Conservation (phyloP, 2,329 filamentous ascomycete genomes). For the Trichoderma aggressivum region DNA sequence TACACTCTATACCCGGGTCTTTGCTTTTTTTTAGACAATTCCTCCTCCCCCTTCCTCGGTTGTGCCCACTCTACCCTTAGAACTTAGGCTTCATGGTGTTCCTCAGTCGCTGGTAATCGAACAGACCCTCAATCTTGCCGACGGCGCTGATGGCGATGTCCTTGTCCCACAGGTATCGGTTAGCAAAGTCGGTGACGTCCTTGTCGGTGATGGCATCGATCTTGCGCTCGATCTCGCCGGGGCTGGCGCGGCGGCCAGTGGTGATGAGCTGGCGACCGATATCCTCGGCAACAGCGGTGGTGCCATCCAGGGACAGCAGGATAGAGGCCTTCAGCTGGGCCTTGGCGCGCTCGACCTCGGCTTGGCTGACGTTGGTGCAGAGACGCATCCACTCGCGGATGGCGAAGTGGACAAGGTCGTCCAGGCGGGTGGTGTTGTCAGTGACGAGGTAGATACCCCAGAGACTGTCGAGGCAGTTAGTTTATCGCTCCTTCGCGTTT, state of each 20-base stretch:
- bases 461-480: slow-evolving; percentile 59
- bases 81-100: slow-evolving; percentile 85
- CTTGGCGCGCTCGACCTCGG: slow-evolving; percentile 97
- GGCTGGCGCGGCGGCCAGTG: slow-evolving; percentile 85
- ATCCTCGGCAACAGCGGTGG: slow-evolving; percentile 94
- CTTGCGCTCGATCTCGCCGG: slow-evolving; percentile 90
- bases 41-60: slow-evolving; percentile 25
- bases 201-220: slow-evolving; percentile 89
- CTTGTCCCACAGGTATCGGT: slow-evolving; percentile 94
- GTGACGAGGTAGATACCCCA: slow-evolving; percentile 99
- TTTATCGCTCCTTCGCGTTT: background rate
- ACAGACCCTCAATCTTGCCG: slow-evolving; percentile 82
- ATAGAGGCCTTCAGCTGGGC: slow-evolving; percentile 98
- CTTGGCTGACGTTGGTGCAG: slow-evolving; percentile 78
- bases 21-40: slow-evolving; percentile 33
- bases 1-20: slow-evolving; percentile 53
- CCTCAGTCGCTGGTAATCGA: slow-evolving; percentile 75
- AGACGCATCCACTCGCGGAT: slow-evolving; percentile 98
- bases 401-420: slow-evolving; percentile 97
- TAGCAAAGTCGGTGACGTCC: slow-evolving; percentile 95
- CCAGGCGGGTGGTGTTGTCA: slow-evolving; percentile 80
- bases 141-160: slow-evolving; percentile 93
- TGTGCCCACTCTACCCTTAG: slow-evolving; percentile 35
- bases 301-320: slow-evolving; percentile 93
- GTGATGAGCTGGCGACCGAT: slow-evolving; percentile 98